Base-by-base conservation (phyloP, 129 eudicot genomes). In the Ambrosia artemisiifolia region DNA sequence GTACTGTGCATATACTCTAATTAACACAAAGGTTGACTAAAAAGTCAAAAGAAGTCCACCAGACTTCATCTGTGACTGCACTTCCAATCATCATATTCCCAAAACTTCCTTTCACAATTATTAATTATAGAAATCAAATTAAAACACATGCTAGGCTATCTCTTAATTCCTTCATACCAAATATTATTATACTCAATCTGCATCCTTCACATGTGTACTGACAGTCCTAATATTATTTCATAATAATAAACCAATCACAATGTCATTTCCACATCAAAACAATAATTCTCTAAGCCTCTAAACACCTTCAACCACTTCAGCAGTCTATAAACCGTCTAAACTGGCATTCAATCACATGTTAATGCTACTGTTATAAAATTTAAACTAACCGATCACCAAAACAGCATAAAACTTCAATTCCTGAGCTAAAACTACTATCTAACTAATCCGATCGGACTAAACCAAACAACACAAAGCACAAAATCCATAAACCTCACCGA, bases 181-280 rank as follows among this genome's bases (percentile, higher is more conserved):
- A 34, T 63, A 43, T 48, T 63, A 43, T 48, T 33, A 48, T 17
- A 60, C 48, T 40, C 13, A 6, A 60, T 60, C 8, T 3, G 1
- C 50, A 65, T 64, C 44, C 13, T 35, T 64, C 79, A 65, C 78
- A 64, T 74, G 65, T 64, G 18, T 13, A 34, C 33, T 14, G 40
- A 14, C 19, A 28, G 18, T 24, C 6, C 11, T 44, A 5, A 16
- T 60, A 57, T 50, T 11, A 40, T 49, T 59, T 44, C 47, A n/a
- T 28, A 59, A 56, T 62, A 49, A 53, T 50, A 64, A 6, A 74
- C 24, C 43, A 33, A 65, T 65, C 50, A 11, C 64, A 2, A 65
- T 33, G 8, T 36, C 54, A 75, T 54, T 65, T 20, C 19, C 24
- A 75, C 6, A 56, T 75, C 47, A 50, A 53, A 50, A 40, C 38